Evolutionary conservation across 2,329 filamentous ascomycete genomes (phyloP).

Genomic region (Ilyonectria sp.): DNA sequence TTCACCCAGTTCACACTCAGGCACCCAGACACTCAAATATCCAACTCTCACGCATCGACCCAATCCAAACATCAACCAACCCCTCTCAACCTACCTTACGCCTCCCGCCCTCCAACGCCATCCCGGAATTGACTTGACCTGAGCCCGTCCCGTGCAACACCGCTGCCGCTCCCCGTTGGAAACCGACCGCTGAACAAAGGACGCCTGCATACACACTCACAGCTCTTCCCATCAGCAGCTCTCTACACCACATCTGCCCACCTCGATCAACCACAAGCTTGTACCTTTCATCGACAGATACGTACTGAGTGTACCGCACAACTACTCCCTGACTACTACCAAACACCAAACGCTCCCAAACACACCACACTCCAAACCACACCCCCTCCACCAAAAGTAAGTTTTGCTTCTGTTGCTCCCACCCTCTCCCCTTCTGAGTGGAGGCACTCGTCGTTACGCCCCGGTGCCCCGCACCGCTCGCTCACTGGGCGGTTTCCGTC

Average conservation of each 20-base stretch:
- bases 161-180: background rate
- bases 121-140: constrained; percentile 11
- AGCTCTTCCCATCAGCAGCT: constrained; percentile 3
- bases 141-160: background rate
- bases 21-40: background rate
- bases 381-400: constrained; percentile 34
- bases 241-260: constrained; percentile 19
- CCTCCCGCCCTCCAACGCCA: background rate
- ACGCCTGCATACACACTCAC: constrained; percentile 12
- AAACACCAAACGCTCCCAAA: constrained; percentile 26
- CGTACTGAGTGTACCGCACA: constrained; percentile 9
- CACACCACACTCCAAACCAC: constrained; percentile 28
- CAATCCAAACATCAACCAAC: constrained; percentile 1
- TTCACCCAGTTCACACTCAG: constrained; percentile 1
- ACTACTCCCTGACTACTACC: constrained; percentile 35
- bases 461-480: constrained; percentile 27
- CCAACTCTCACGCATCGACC: constrained; percentile 1
- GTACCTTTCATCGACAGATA: constrained; percentile 11
- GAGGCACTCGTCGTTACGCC: constrained; percentile 28
- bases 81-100: background rate
- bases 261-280: constrained; percentile 2
- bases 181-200: background rate
- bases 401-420: constrained; percentile 29
- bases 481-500: constrained; percentile 27
- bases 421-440: constrained; percentile 18